These are phyloP conservation scores for Begonia fuchsioides DNA, from an alignment of 306 rosid species.

Conservation along the genomic window DNA sequence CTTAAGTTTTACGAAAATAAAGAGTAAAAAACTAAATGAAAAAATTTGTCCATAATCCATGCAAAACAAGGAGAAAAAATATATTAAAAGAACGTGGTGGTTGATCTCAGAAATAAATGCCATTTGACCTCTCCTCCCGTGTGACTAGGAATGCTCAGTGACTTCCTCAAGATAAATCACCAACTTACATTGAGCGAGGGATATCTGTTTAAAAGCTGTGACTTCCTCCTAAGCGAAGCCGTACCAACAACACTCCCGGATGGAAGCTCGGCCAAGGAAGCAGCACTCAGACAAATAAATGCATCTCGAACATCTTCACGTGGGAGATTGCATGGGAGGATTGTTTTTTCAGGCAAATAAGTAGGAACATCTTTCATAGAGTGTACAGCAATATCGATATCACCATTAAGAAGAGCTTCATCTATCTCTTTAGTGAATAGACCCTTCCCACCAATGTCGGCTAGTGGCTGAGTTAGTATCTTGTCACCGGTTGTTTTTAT, in stretches of 20 bases:
- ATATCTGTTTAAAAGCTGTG: constrained; percentile 70
- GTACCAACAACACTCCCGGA: constrained; percentile 64
- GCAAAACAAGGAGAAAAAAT: no score
- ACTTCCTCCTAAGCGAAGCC: constrained; percentile 80
- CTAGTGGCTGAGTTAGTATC: constrained; percentile 65
- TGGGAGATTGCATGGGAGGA: constrained; percentile 76
- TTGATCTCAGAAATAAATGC: no score
- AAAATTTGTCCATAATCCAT: no score
- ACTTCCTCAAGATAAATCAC: no score
- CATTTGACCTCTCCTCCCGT: constrained; percentile 1
- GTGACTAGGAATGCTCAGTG: constrained; percentile 1
- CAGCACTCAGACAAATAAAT: constrained; percentile 57
- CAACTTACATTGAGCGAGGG: constrained; percentile 52
- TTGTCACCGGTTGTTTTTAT: constrained; percentile 89
- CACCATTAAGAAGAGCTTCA: constrained; percentile 63
- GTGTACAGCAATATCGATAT: constrained; percentile 78
- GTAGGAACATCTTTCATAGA: constrained; percentile 97
- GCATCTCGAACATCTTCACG: constrained; percentile 93
- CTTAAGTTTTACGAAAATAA: no score
- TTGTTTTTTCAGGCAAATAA: constrained; percentile 53
- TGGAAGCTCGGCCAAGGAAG: constrained; percentile 58
- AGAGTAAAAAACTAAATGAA: no score
- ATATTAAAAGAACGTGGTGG: no score
- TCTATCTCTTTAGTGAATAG: constrained; percentile 88
- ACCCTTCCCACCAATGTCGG: constrained; percentile 92